Evolutionary conservation across 768 basidiomycete species (phyloP).

Genomic region (Boletus pseudo-olivaceus): DNA sequence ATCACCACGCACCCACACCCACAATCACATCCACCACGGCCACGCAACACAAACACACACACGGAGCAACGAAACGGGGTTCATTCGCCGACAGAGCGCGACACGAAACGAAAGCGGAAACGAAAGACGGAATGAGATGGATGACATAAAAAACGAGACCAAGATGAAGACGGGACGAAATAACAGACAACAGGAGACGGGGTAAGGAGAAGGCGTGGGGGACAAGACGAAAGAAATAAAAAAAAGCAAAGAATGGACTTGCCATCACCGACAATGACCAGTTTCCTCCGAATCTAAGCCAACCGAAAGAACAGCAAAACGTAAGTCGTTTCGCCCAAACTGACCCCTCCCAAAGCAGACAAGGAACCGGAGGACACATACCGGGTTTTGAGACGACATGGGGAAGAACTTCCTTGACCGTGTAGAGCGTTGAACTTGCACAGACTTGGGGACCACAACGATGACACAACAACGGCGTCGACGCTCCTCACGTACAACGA

Average conservation of each 20-base stretch:
- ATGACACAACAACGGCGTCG: neutral
- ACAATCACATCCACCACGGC: neutral
- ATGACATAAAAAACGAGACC: no score
- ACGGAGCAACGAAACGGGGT: neutral
- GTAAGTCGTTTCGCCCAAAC: neutral
- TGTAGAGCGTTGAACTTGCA: neutral
- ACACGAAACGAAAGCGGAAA: neutral
- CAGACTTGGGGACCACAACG: neutral
- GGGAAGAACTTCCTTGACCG: neutral
- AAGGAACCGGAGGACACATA: constrained; percentile 33
- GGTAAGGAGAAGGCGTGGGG: neutral
- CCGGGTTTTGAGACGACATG: constrained; percentile 57
- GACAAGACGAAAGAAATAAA: neutral
- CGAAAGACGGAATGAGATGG: neutral
- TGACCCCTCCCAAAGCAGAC: neutral
- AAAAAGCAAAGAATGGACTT: constrained; percentile 31
- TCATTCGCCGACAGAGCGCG: neutral
- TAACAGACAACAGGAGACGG: no score
- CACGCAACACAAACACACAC: neutral
- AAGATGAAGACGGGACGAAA: neutral
- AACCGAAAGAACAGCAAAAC: neutral
- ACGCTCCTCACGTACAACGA: constrained; percentile 1
- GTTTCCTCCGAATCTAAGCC: constrained; percentile 82
- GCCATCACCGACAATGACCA: constrained; percentile 97
- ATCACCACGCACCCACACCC: neutral